These are phyloP conservation scores for Garcileccinum viscosum DNA, from an alignment of 1,284 basidiomycete genomes.

Conservation along the genomic window DNA sequence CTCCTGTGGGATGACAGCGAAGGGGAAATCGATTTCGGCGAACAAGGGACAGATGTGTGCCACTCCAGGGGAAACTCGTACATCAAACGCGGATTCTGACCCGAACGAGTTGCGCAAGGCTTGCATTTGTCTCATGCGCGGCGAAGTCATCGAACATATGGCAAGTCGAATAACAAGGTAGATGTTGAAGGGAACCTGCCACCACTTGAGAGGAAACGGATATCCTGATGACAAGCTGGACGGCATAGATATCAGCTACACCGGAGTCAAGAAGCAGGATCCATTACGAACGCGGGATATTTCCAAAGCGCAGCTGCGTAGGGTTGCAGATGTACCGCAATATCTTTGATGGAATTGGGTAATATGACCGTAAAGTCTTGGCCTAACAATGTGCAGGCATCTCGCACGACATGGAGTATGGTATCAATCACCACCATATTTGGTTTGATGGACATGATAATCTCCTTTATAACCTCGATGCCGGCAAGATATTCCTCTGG, in stretches of 20 bases:
- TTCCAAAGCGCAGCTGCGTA: conserved; percentile 9
- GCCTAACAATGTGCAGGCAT: conserved; percentile 11
- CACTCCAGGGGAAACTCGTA: neutral
- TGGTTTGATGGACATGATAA: conserved; percentile 12
- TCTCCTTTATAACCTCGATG: conserved; percentile 1
- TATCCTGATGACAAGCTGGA: conserved; percentile 4
- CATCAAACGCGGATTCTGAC: neutral
- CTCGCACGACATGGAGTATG: conserved; percentile 9
- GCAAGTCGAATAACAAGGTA: conserved; percentile 12
- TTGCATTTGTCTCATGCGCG: neutral
- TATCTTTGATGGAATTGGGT: conserved; percentile 10
- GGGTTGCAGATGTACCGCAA: neutral
- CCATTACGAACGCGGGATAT: conserved; percentile 10
- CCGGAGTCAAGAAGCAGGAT: neutral
- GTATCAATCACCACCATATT: conserved; percentile 1
- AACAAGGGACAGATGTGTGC: conserved; percentile 11
- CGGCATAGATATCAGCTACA: neutral
- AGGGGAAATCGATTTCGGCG: neutral
- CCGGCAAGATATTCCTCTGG: conserved; percentile 8
- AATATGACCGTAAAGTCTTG: conserved; percentile 11
- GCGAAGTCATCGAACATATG: neutral
- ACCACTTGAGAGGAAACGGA: conserved; percentile 17
- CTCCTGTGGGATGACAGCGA: conserved; percentile 3
- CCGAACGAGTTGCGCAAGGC: conserved; percentile 10
- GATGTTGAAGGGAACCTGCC: conserved; percentile 19